Base-by-base conservation (phyloP, 331 rosid genomes). In the Telfairia occidentalis region DNA sequence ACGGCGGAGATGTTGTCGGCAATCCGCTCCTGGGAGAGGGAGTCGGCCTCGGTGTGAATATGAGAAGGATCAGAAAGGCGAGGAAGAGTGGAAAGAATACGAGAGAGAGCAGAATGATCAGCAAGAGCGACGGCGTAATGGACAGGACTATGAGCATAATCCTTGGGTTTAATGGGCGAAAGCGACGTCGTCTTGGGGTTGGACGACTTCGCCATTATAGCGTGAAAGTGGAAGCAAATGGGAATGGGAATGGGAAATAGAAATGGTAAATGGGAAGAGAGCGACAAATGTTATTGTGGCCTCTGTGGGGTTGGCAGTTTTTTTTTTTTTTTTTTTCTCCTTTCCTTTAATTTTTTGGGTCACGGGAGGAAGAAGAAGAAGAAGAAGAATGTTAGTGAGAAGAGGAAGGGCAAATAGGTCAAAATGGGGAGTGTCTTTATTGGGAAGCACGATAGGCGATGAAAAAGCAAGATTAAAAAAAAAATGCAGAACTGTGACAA, bases 121-220 rank as follows among this genome's bases (percentile, higher is more conserved):
- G 85, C 58, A 4, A 76, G 59, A 1, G 79, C 90, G n/a, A 94
- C 96, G 76, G 98, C 96, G 78, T 84, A 88, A 74, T 94, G 98
- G 18, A 86, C 89, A 0, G 95, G 89, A 29, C 96, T 91, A 69
- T 91, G 97, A 29, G 83, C 8, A 81, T 94, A 94, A 52, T 86
- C 90, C 15, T 84, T 84, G 0, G 95, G 86, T 24, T 87, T 91
- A 26, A 93, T 61, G 0, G 81, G 53, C n/a, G 82, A 81, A 78
- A 84, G 82, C 82, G 90, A 83, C 82, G 92, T 60, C 80, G 92
- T 32, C 38, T 83, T 55, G 24, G 78, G 30, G 15, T 52, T 21
- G 53, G 81, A 76, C 65, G 83, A 24, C 80, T 85, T 92, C 10
- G 96, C 87, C 98, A 90, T 92, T 46, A 19, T 0, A 37, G 45